Evolutionary conservation across 768 basidiomycete genomes (phyloP).

Genomic region (Gymnopilus dilepis): DNA sequence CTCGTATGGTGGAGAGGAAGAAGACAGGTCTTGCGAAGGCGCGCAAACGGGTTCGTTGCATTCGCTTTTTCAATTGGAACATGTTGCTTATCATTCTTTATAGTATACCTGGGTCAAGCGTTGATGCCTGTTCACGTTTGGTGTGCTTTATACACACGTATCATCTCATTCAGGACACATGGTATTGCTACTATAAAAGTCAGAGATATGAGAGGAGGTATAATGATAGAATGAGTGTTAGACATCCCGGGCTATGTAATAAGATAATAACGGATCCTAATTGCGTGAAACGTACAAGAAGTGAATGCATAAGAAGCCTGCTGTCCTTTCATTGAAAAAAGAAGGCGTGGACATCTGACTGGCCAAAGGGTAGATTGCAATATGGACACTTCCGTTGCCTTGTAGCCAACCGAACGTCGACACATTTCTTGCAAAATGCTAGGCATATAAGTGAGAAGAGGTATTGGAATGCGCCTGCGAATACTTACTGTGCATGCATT

Average conservation of each 20-base stretch:
- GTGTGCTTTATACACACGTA: conserved; percentile 25
- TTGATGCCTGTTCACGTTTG: conserved; percentile 39
- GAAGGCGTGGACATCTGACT: conserved; percentile 71
- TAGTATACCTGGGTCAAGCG: conserved; percentile 98
- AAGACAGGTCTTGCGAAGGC: conserved; percentile 94
- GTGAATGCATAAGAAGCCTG: conserved; percentile 21
- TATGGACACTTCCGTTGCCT: conserved; percentile 95
- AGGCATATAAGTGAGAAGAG: neutral
- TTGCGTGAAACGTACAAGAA: conserved; percentile 23
- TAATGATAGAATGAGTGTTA: conserved; percentile 24
- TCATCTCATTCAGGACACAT: conserved; percentile 23
- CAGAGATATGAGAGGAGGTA: conserved; percentile 22
- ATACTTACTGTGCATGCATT: conserved; percentile 89
- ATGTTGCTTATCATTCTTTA: conserved; percentile 22
- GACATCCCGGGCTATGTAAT: conserved; percentile 15
- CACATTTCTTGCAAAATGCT: conserved; percentile 88
- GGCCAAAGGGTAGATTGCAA: conserved; percentile 81
- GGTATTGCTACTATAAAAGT: conserved; percentile 22
- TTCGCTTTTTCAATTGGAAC: conserved; percentile 2
- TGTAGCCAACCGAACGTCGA: conserved; percentile 86
- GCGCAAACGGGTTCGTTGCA: conserved; percentile 78
- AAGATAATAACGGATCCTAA: conserved; percentile 22
- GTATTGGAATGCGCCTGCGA: neutral
- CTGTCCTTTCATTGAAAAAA: conserved; percentile 50
- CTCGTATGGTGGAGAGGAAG: conserved; percentile 98